These are phyloP conservation scores for Phytophthora crassamura DNA, from an alignment of 352 stramenopile genomes.

Conservation along the genomic window DNA sequence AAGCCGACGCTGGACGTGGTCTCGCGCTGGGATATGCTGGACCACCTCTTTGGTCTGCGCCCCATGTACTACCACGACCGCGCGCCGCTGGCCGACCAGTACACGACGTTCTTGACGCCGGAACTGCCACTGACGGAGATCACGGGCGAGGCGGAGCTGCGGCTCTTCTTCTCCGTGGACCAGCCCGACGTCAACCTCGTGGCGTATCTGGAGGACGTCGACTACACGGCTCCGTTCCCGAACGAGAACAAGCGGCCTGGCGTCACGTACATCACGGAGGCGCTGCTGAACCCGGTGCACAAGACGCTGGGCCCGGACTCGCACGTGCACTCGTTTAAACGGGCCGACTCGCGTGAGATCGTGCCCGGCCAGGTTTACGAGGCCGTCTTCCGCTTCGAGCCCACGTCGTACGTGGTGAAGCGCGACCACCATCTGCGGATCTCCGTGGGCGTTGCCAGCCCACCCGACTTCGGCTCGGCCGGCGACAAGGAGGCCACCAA, in stretches of 20 bases:
- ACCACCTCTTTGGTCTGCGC: constrained; percentile 74
- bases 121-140: constrained; percentile 67
- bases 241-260: constrained; percentile 84
- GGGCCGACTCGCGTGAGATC: constrained; percentile 64
- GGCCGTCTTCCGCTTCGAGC: constrained; percentile 78
- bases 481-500: constrained; percentile 62
- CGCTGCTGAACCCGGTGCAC: constrained; percentile 76
- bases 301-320: constrained; percentile 61
- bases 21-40: constrained; percentile 76
- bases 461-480: constrained; percentile 63
- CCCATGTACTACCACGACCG: constrained; percentile 87
- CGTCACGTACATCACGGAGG: constrained; percentile 85
- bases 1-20: constrained; percentile 59
- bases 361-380: constrained; percentile 75
- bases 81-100: constrained; percentile 52
- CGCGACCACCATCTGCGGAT: constrained; percentile 80
- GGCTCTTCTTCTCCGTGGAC: constrained; percentile 85
- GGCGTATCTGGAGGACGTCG: constrained; percentile 81
- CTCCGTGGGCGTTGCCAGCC: constrained; percentile 63
- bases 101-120: constrained; percentile 67
- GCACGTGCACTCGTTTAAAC: constrained; percentile 75
- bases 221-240: constrained; percentile 72
- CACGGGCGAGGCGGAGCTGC: constrained; percentile 75
- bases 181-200: constrained; percentile 69
- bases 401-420: constrained; percentile 81